Conservation (phyloP, 2,329 filamentous ascomycete species). For the Aspergillus sclerotialis region DNA sequence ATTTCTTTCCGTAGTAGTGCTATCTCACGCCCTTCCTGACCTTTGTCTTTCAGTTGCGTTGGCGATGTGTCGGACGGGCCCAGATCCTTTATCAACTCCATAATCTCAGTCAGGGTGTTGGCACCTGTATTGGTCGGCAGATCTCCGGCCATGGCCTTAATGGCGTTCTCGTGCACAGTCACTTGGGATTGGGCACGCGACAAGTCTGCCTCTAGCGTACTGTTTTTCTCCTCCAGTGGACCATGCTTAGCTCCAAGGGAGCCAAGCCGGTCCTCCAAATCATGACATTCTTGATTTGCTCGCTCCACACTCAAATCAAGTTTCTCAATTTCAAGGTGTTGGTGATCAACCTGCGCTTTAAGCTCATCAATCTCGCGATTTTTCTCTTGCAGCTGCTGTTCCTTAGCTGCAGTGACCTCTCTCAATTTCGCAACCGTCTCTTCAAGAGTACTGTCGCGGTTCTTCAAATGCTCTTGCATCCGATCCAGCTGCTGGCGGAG, state of each 20-base stretch:
- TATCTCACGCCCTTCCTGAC: slow-evolving; percentile 12
- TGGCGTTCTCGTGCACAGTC: slow-evolving; percentile 28
- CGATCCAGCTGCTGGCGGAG: slow-evolving; percentile 26
- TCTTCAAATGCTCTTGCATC: slow-evolving; percentile 27
- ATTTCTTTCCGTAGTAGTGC: slow-evolving; percentile 22
- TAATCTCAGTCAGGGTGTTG: slow-evolving; percentile 33
- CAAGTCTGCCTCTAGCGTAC: slow-evolving; percentile 28
- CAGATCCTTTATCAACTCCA: slow-evolving; percentile 30
- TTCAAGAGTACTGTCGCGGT: slow-evolving; percentile 27
- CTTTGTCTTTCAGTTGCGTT: slow-evolving; percentile 11
- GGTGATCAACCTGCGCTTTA: slow-evolving; percentile 27
- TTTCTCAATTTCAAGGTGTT: slow-evolving; percentile 27
- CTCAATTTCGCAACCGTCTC: slow-evolving; percentile 25
- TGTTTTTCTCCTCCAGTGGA: slow-evolving; percentile 32
- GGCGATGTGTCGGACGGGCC: slow-evolving; percentile 13
- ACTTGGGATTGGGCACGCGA: slow-evolving; percentile 28
- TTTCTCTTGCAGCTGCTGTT: slow-evolving; percentile 28
- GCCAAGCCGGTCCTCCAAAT: slow-evolving; percentile 27
- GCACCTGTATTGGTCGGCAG: slow-evolving; percentile 24
- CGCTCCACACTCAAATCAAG: slow-evolving; percentile 28
- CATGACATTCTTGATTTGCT: slow-evolving; percentile 24
- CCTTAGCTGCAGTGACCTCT: slow-evolving; percentile 25
- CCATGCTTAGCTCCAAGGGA: slow-evolving; percentile 26
- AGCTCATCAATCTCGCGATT: slow-evolving; percentile 31
- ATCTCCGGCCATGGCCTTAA: slow-evolving; percentile 31